A percentile compares a stretch with the other conserved stretches of the same genome.
Evolutionary conservation across 352 stramenopile genomes (phyloP).

Genomic region (Bremia lactucae): DNA sequence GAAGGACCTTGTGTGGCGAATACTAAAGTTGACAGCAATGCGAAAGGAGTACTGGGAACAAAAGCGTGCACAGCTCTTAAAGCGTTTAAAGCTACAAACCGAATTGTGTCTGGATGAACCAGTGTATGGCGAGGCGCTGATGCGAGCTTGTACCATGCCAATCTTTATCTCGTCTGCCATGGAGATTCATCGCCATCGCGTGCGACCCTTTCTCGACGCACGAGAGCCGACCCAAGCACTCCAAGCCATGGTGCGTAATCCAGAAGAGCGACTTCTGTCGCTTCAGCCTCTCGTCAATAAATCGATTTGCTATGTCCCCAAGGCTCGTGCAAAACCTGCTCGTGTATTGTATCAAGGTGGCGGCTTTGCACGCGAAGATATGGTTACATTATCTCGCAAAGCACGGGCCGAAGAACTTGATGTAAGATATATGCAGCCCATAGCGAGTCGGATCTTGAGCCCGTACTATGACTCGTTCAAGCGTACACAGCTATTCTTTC

Average conservation of each 20-base stretch:
- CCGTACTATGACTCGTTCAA: constrained; percentile 56
- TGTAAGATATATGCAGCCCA: constrained; percentile 8
- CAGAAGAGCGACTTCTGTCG: constrained; percentile 30
- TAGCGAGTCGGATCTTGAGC: constrained; percentile 29
- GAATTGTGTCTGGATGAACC: constrained; percentile 32
- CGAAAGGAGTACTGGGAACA: constrained; percentile 28
- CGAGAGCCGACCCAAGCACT: constrained; percentile 32
- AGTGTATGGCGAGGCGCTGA: constrained; percentile 34
- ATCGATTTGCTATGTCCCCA: constrained; percentile 66
- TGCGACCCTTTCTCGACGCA: constrained; percentile 12
- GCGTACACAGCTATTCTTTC: constrained; percentile 90
- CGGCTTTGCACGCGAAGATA: constrained; percentile 27
- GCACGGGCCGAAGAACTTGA: constrained; percentile 13
- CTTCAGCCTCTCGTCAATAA: constrained; percentile 41
- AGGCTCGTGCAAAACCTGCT: constrained; percentile 35
- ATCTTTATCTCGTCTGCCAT: constrained; percentile 67
- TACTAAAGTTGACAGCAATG: constrained; percentile 20
- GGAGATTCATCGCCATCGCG: constrained; percentile 44
- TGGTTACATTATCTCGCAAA: constrained; percentile 36
- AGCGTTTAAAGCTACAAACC: constrained; percentile 18
- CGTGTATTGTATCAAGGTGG: constrained; percentile 28
- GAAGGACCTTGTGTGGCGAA: constrained; percentile 27
- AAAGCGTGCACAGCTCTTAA: constrained; percentile 22
- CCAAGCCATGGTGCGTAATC: constrained; percentile 33
- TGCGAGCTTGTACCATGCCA: constrained; percentile 38